phyloP scores from a whole-genome alignment of 2,329 filamentous ascomycete genomes.

The Fusarium chaquense region DNA sequence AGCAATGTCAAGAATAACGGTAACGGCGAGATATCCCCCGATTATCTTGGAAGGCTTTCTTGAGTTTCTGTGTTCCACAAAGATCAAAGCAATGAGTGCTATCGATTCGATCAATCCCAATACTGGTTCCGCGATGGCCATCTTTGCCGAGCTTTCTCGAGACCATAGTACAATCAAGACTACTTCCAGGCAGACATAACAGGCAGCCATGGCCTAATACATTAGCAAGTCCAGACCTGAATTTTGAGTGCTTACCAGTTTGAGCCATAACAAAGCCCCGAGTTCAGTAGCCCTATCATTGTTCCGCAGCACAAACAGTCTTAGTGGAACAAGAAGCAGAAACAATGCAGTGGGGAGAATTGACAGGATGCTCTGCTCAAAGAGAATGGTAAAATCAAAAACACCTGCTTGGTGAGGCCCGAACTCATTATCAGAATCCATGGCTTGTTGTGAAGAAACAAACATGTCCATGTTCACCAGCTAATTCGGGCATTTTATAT shows the following conservation, averaged over 20 bases:
- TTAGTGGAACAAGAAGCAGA: slow-evolving; percentile 38
- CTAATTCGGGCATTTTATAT: background rate
- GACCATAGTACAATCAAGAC: slow-evolving; percentile 48
- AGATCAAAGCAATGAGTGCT: slow-evolving; percentile 48
- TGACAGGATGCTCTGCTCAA: slow-evolving; percentile 50
- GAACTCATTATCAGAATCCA: slow-evolving; percentile 38
- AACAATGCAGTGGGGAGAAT: slow-evolving; percentile 46
- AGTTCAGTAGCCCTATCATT: background rate
- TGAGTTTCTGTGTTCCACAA: slow-evolving; percentile 52
- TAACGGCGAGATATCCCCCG: slow-evolving; percentile 49
- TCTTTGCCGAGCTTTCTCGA: slow-evolving; percentile 38
- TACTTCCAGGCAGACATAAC: slow-evolving; percentile 41
- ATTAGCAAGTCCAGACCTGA: background rate
- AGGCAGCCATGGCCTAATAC: slow-evolving; percentile 16
- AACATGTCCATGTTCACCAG: background rate
- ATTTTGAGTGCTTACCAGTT: slow-evolving; percentile 26
- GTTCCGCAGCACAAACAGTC: slow-evolving; percentile 31
- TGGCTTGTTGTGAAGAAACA: background rate
- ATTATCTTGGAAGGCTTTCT: slow-evolving; percentile 51
- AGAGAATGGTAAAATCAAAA: slow-evolving; percentile 51
- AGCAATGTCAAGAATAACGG: slow-evolving; percentile 52
- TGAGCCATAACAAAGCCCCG: slow-evolving; percentile 38
- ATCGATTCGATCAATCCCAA: slow-evolving; percentile 48
- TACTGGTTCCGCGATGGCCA: slow-evolving; percentile 47
- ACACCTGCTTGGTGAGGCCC: slow-evolving; percentile 43